These are phyloP conservation scores for Blastocystis sp. DNA, from an alignment of 352 stramenopile genomes.

Conservation along the genomic window DNA sequence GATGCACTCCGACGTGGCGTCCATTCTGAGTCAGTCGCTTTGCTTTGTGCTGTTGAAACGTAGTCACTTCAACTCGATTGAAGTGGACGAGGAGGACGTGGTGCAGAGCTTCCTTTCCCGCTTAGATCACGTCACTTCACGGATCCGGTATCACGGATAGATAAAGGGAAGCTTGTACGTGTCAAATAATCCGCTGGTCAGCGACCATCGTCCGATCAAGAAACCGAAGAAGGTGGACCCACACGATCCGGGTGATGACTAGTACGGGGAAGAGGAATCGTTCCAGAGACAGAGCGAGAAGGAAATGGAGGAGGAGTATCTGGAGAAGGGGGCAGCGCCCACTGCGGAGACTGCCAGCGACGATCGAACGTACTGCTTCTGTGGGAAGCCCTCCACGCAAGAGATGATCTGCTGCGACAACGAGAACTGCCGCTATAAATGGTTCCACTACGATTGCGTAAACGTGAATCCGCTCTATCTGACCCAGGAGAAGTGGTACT, in stretches of 20 bases:
- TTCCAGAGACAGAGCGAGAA: neutral
- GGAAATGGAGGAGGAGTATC: slow-evolving; percentile 32
- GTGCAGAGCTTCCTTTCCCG: neutral
- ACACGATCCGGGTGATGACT: neutral
- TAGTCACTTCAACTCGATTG: slow-evolving; percentile 39
- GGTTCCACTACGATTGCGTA: slow-evolving; percentile 68
- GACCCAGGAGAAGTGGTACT: slow-evolving; percentile 29
- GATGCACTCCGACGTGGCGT: slow-evolving; percentile 32
- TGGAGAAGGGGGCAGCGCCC: neutral
- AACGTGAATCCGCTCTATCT: slow-evolving; percentile 21
- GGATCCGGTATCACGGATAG: neutral
- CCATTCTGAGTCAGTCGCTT: slow-evolving; percentile 5
- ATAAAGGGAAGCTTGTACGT: neutral
- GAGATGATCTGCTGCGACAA: slow-evolving; percentile 69
- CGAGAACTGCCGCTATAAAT: slow-evolving; percentile 66
- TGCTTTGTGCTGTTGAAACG: neutral
- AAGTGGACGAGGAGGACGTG: slow-evolving; percentile 21
- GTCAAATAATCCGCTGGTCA: neutral
- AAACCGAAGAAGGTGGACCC: slow-evolving; percentile 45
- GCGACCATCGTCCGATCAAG: slow-evolving; percentile 6
- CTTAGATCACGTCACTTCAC: slow-evolving; percentile 3
- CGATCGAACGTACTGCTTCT: slow-evolving; percentile 39
- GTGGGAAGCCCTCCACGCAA: slow-evolving; percentile 16
- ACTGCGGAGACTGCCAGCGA: neutral
- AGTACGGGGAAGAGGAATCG: slow-evolving; percentile 35